A percentile compares a stretch with the other conserved stretches of the same genome.
Conservation (phyloP, 495 filamentous ascomycete genomes). For the Platismatia glauca region DNA sequence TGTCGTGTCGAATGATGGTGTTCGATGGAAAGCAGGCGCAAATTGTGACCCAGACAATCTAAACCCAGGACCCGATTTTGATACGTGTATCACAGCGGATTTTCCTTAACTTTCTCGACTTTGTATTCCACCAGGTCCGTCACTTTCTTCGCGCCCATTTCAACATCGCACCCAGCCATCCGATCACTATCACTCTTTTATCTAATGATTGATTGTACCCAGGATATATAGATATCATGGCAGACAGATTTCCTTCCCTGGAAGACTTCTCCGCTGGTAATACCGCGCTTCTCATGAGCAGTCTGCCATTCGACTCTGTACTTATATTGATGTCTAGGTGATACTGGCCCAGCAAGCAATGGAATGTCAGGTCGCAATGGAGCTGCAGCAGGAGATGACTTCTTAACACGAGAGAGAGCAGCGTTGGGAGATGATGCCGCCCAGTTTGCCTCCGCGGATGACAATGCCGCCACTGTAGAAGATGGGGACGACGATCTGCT, state of each 20-base stretch:
- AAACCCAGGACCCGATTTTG: background rate
- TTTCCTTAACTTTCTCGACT: background rate
- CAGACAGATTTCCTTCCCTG: conserved; percentile 90
- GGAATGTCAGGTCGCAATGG: conserved; percentile 34
- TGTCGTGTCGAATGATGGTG: conserved; percentile 21
- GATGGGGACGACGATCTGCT: conserved; percentile 62
- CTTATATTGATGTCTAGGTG: conserved; percentile 36
- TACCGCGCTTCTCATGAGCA: conserved; percentile 22
- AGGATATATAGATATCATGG: conserved; percentile 49
- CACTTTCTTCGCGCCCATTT: background rate
- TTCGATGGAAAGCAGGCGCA: background rate
- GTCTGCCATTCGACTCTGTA: conserved; percentile 27
- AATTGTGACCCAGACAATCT: background rate
- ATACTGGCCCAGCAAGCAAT: conserved; percentile 43
- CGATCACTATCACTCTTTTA: no score
- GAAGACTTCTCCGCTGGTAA: conserved; percentile 91
- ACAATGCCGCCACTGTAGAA: conserved; percentile 47
- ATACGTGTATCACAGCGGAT: background rate
- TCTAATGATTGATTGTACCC: background rate
- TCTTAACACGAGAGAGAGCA: conserved; percentile 82
- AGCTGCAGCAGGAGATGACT: conserved; percentile 54
- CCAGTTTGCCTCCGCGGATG: conserved; percentile 74
- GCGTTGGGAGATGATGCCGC: conserved; percentile 84
- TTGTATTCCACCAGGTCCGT: background rate
- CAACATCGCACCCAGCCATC: background rate